These are phyloP conservation scores for Brassica napus DNA, from an alignment of 345 rosid genomes.

Conservation along the genomic window Da-Ae NC_063445.1:964001-964500, in stretches of 20 bases:
- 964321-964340: background rate
- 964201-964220: slow-evolving; percentile 3
- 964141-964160: too few species aligned
- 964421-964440: slow-evolving; percentile 5
- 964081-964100: too few species aligned
- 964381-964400: slow-evolving; percentile 11
- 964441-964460: slow-evolving; percentile 22
- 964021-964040: too few species aligned
- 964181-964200: background rate
- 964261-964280: background rate
- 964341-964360: slow-evolving; percentile 12
- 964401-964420: slow-evolving; percentile 1
- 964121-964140: too few species aligned
- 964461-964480: slow-evolving; percentile 5
- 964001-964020: too few species aligned
- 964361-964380: slow-evolving; percentile 13
- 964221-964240: background rate
- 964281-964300: slow-evolving; percentile 17
- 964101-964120: too few species aligned
- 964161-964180: too few species aligned
- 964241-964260: slow-evolving; percentile 8
- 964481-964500: background rate
- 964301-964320: slow-evolving; percentile 30
- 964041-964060: too few species aligned
- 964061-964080: too few species aligned